A percentile compares a stretch with the other conserved stretches of the same genome.
Evolutionary conservation across 345 rosid species (phyloP).

Genomic region (Streptanthus diversifolius): DNA sequence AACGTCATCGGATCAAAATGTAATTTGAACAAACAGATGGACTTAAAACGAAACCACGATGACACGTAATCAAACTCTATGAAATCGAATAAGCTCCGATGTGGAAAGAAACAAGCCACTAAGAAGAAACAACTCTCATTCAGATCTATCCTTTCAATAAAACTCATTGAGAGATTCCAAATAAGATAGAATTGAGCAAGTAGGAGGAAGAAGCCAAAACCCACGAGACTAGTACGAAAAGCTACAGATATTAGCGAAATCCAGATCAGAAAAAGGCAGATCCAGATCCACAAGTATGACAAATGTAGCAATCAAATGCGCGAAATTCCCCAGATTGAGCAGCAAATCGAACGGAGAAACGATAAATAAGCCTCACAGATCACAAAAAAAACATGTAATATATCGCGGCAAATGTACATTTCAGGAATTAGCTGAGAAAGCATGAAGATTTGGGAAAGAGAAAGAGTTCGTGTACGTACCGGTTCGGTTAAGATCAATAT

Average conservation of each 20-base stretch:
- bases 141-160: not conserved
- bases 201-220: not conserved
- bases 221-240: conserved; percentile 1
- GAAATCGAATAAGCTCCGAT: not conserved
- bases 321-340: not conserved
- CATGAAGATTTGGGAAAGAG: not conserved
- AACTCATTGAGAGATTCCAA: not conserved
- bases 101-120: not conserved
- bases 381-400: not conserved
- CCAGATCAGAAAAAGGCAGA: not conserved
- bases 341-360: not conserved
- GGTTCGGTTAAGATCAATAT: conserved; percentile 2
- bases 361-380: not conserved
- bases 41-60: not conserved
- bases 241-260: not conserved
- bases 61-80: not conserved
- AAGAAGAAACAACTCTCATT: not conserved
- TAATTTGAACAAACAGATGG: conserved; percentile 1
- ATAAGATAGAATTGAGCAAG: not conserved
- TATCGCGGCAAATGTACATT: not conserved
- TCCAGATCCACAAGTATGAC: conserved; percentile 26
- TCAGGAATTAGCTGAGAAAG: not conserved
- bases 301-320: conserved; percentile 9
- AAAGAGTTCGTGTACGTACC: conserved; percentile 17
- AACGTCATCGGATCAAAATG: not conserved